Evolutionary conservation across 306 rosid species (phyloP), one percentile per base, ranked within the genome.

Genomic region (Abrus pulchellus): DNA sequence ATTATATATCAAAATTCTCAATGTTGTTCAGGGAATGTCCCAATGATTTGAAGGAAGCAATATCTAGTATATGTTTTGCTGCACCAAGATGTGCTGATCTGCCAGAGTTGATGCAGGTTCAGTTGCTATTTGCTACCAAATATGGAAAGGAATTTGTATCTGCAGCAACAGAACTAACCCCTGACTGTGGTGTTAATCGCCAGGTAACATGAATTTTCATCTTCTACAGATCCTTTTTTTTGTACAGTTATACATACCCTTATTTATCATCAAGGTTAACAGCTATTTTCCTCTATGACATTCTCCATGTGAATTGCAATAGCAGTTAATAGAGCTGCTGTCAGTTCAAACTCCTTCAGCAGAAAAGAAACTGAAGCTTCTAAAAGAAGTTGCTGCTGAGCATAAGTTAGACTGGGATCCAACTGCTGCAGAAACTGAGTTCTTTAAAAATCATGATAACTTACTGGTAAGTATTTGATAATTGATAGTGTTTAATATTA

Each of bases 61-160:
- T 94, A 87, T 91, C 94, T 30, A 92, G 97, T 64, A 75, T 94
- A 83, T 90, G 97, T 85, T 94, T 94, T 88, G 97, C 97, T 65
- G 97, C 98, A 48, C 98, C 97, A 47, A 90, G 98, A 74, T 92
- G 98, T 76, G 88, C 94, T 3, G 97, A 92, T 86, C 90, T 94
- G 53, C 87, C 97, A 1, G 98, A 94, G 87, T 86, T 94, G 82
- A 74, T 91, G 79, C 98, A 94, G 85, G 98, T 92, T 86, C 98
- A 92, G 83, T 36, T 87, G 68, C 85, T 85, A 75, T 94, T 94
- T 90, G 87, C 79, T 9, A 69, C 92, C 54, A 94, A 94, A 89
- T 94, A 92, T 65, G 97, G 98, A 43, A 94, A 88, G 80, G 92
- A 89, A 80, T 94, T 94, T 87, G 73, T 91, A 47, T 82, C 92